Evolutionary conservation across 2,329 filamentous ascomycete genomes (phyloP).

Genomic region (Cladosporium cucumerinum): DNA sequence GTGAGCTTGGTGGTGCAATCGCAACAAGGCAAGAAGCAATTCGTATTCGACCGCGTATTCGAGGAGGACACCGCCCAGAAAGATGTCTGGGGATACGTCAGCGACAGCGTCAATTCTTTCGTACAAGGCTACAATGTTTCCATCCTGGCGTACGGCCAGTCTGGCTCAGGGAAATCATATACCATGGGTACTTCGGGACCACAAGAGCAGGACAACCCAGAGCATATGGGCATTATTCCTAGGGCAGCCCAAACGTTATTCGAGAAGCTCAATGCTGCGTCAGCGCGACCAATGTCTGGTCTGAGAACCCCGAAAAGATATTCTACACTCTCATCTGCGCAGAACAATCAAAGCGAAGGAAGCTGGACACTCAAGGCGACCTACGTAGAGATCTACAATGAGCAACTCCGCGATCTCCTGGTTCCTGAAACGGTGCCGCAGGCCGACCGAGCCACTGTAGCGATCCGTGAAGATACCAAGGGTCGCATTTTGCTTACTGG

Average conservation of each 20-base stretch:
- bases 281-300: conserved; percentile 59
- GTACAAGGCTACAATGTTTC: conserved; percentile 98
- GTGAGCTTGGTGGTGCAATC: conserved; percentile 87
- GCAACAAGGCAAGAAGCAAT: conserved; percentile 87
- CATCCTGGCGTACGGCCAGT: conserved; percentile 93
- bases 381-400: conserved; percentile 80
- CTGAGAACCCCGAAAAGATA: conserved; percentile 78
- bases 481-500: conserved; percentile 93
- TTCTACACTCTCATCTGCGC: conserved; percentile 52
- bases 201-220: conserved; percentile 49
- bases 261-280: conserved; percentile 72
- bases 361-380: conserved; percentile 91
- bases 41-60: conserved; percentile 96
- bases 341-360: conserved; percentile 54
- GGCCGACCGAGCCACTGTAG: conserved; percentile 73
- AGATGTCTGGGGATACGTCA: conserved; percentile 90
- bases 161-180: conserved; percentile 94
- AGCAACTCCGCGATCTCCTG: conserved; percentile 86
- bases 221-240: conserved; percentile 79
- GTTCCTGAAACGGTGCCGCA: conserved; percentile 68
- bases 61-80: conserved; percentile 78
- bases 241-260: conserved; percentile 84
- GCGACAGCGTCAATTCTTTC: conserved; percentile 85
- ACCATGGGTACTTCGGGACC: conserved; percentile 97
- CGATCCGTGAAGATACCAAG: conserved; percentile 89